Percentiles rank a stretch among this genome's conserved stretches.
Evolutionary conservation across 305 asterid species (phyloP).

Genomic region (Plantago lanceolata): DNA sequence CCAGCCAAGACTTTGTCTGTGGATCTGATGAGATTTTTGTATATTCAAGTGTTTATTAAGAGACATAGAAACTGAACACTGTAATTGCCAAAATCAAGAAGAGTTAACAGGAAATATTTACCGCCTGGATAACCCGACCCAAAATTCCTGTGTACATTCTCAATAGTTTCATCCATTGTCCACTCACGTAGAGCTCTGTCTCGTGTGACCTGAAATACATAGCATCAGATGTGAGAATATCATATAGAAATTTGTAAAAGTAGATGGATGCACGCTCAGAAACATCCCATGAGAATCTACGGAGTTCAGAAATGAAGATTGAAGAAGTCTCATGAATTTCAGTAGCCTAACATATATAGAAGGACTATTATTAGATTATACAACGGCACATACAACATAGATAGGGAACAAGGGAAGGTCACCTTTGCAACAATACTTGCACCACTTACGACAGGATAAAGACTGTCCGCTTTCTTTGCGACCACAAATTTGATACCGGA

Average conservation of each 20-base stretch:
- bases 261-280: not conserved
- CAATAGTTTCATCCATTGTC: slow-evolving; percentile 79
- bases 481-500: slow-evolving; percentile 79
- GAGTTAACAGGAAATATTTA: slow-evolving; percentile 20
- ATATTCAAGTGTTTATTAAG: slow-evolving; percentile 5
- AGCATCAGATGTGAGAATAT: slow-evolving; percentile 10
- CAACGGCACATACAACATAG: slow-evolving; percentile 6
- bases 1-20: slow-evolving; percentile 79
- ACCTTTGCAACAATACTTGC: slow-evolving; percentile 99
- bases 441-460: slow-evolving; percentile 96
- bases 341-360: not conserved
- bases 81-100: slow-evolving; percentile 13
- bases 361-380: not conserved
- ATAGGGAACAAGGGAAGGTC: slow-evolving; percentile 15
- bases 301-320: no score
- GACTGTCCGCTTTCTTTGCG: slow-evolving; percentile 96
- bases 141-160: slow-evolving; percentile 57
- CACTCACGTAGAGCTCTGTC: slow-evolving; percentile 77
- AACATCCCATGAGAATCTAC: not conserved
- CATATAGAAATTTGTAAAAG: not conserved
- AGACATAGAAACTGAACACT: slow-evolving; percentile 3
- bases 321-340: not conserved
- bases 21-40: slow-evolving; percentile 51
- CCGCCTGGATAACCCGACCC: slow-evolving; percentile 99
- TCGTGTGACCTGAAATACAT: slow-evolving; percentile 69